Conservation (phyloP, 2,329 filamentous ascomycete genomes). For the Arthroderma sp. region DNA sequence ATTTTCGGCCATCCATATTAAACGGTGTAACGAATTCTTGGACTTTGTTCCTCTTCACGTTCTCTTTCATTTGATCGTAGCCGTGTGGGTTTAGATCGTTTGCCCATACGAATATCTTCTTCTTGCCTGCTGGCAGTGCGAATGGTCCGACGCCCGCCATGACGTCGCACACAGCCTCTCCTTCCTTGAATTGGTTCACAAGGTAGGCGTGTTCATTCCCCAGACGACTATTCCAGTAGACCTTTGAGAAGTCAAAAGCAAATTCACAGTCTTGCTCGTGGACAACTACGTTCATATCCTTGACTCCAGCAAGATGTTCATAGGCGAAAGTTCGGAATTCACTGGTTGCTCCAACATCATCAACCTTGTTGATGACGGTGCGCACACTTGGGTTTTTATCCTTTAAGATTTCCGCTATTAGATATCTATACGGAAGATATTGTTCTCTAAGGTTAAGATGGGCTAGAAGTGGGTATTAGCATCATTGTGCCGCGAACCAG, state of each 20-base stretch:
- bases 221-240: constrained; percentile 95
- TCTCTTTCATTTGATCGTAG: constrained; percentile 56
- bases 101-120: constrained; percentile 82
- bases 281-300: constrained; percentile 72
- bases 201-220: constrained; percentile 79
- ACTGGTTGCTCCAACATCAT: constrained; percentile 72
- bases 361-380: constrained; percentile 93
- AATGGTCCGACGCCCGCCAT: constrained; percentile 98
- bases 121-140: constrained; percentile 79
- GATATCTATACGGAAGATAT: constrained; percentile 70
- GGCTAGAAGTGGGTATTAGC: constrained; percentile 35
- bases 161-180: constrained; percentile 85
- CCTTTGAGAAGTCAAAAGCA: constrained; percentile 84
- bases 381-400: constrained; percentile 75
- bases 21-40: constrained; percentile 59
- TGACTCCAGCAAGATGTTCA: constrained; percentile 70
- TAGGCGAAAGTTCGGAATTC: constrained; percentile 87
- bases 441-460: constrained; percentile 79
- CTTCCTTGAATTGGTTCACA: constrained; percentile 60
- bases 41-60: constrained; percentile 68
- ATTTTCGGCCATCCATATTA: constrained; percentile 68
- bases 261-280: constrained; percentile 77
- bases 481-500: constrained; percentile 7
- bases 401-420: constrained; percentile 72
- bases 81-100: constrained; percentile 95